These are phyloP conservation scores for Jackrogersella minutella DNA, from an alignment of 495 filamentous ascomycete species.

Conservation along the genomic window DNA sequence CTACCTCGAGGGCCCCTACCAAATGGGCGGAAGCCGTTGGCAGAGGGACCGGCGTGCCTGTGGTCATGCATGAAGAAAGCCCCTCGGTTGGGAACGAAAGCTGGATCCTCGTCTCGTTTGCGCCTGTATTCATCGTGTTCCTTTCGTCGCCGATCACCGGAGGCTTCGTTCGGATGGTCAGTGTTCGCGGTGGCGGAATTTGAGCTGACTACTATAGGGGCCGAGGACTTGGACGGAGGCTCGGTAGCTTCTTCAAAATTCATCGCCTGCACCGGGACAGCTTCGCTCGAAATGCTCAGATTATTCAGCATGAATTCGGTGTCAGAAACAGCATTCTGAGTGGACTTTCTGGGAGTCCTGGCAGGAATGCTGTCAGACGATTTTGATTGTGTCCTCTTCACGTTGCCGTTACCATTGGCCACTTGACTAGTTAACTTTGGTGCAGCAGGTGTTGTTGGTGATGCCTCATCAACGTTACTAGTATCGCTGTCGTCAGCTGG, in stretches of 20 bases:
- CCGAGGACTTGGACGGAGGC: conserved; percentile 44
- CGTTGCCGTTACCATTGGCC: conserved; percentile 52
- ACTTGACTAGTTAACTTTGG: conserved; percentile 48
- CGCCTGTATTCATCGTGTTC: conserved; percentile 92
- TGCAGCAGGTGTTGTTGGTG: conserved; percentile 56
- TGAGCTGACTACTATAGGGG: conserved; percentile 58
- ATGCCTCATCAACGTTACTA: conserved; percentile 69
- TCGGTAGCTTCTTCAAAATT: conserved; percentile 70
- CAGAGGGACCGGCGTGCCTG: conserved; percentile 73
- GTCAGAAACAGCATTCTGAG: conserved; percentile 61
- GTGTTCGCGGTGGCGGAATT: conserved; percentile 41
- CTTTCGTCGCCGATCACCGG: conserved; percentile 73
- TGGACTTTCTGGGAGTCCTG: conserved; percentile 51
- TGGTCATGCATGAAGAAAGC: conserved; percentile 98
- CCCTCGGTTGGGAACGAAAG: conserved; percentile 93
- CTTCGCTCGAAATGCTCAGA: conserved; percentile 69
- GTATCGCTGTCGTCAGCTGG: conserved; percentile 82
- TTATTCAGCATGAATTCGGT: conserved; percentile 91
- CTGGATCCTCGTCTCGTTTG: conserved; percentile 86
- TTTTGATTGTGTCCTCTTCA: conserved; percentile 47
- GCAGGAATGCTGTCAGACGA: conserved; percentile 39
- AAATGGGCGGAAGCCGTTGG: conserved; percentile 79
- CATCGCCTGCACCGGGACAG: conserved; percentile 62
- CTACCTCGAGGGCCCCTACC: conserved; percentile 65
- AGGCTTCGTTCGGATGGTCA: conserved; percentile 55